Percentiles rank a stretch among this genome's conserved stretches.
Conservation (phyloP, 768 basidiomycete species). For the Russula earlei region DNA sequence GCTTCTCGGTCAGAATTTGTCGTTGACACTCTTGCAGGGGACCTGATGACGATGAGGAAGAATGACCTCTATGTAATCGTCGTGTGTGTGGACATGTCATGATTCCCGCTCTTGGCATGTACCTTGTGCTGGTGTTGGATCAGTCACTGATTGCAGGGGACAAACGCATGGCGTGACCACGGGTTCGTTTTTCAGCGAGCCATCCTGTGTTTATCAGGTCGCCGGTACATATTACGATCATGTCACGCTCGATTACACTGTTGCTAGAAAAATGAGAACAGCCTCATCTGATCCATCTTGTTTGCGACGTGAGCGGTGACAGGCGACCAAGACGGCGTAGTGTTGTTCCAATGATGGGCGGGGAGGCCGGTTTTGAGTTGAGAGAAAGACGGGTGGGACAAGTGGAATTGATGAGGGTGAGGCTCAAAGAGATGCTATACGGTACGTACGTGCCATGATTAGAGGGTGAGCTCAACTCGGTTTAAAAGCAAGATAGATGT, state of each 20-base stretch:
- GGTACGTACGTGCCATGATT: too few relatives aligned
- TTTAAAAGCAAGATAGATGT: too few relatives aligned
- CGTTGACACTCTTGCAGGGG: conserved; percentile 24
- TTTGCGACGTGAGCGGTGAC: not conserved
- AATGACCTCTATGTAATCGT: conserved; percentile 16
- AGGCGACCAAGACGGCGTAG: too few relatives aligned
- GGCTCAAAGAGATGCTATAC: too few relatives aligned
- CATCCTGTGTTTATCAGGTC: not conserved
- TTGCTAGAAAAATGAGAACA: not conserved
- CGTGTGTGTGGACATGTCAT: not conserved
- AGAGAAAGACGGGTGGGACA: too few relatives aligned
- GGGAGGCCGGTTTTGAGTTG: not conserved
- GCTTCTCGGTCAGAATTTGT: not conserved
- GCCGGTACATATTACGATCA: not conserved
- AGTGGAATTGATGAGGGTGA: too few relatives aligned
- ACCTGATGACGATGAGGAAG: conserved; percentile 48
- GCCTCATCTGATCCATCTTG: not conserved
- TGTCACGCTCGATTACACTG: not conserved
- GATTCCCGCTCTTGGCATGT: not conserved
- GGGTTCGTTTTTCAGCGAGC: too few relatives aligned
- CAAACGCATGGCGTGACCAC: too few relatives aligned
- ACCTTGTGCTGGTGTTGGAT: not conserved
- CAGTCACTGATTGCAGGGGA: not conserved
- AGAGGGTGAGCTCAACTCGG: too few relatives aligned
- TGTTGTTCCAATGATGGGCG: not conserved